Evolutionary conservation across 495 filamentous ascomycete species (phyloP).

Genomic region (Hypoxylon trugodes): DNA sequence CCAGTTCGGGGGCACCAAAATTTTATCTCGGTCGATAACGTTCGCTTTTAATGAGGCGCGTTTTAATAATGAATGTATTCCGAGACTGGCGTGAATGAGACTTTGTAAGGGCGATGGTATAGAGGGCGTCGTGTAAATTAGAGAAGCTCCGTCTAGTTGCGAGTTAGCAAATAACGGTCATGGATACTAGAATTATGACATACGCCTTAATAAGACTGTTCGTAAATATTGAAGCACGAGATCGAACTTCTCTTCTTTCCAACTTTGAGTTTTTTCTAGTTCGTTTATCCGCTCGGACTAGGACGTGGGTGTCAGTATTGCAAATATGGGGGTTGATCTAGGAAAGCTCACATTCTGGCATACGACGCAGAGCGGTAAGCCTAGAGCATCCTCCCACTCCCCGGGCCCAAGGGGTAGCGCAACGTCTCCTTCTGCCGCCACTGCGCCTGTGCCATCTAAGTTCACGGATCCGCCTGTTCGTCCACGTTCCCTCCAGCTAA

Average conservation of each 20-base stretch:
- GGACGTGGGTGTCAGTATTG: slow-evolving; percentile 38
- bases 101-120: slow-evolving; percentile 79
- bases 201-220: slow-evolving; percentile 87
- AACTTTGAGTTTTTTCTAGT: slow-evolving; percentile 84
- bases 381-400: slow-evolving; percentile 93
- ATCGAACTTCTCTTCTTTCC: slow-evolving; percentile 95
- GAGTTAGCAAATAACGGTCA: slow-evolving; percentile 26
- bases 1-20: slow-evolving; percentile 94
- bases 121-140: slow-evolving; percentile 89
- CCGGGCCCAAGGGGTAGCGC: slow-evolving; percentile 84
- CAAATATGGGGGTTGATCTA: no score
- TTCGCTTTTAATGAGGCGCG: slow-evolving; percentile 89
- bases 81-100: slow-evolving; percentile 85
- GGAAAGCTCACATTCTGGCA: slow-evolving; percentile 81
- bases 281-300: slow-evolving; percentile 90
- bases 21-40: slow-evolving; percentile 94
- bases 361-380: slow-evolving; percentile 88
- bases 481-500: slow-evolving; percentile 65
- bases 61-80: slow-evolving; percentile 88
- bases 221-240: slow-evolving; percentile 88
- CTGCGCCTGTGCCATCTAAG: slow-evolving; percentile 55
- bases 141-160: slow-evolving; percentile 78
- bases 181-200: slow-evolving; percentile 36
- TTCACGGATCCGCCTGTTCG: slow-evolving; percentile 60
- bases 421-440: slow-evolving; percentile 65